These are phyloP conservation scores for Alternaria ventricosa DNA, from an alignment of 2,329 filamentous ascomycete species.

Conservation along the genomic window DNA sequence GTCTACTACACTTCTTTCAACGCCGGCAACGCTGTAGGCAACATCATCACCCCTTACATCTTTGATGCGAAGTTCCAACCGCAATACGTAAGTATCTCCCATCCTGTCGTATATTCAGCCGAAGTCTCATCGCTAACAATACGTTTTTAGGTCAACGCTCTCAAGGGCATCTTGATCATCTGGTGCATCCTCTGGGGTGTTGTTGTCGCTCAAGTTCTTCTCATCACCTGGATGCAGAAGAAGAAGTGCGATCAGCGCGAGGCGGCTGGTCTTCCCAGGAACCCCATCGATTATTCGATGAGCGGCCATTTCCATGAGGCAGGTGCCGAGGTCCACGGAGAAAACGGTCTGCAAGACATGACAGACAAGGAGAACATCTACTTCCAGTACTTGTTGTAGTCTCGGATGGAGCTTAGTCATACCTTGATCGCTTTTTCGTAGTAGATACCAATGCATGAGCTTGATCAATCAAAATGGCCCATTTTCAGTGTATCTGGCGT, in stretches of 20 bases:
- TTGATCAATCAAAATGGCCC: neutral
- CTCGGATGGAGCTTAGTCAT: fast-evolving
- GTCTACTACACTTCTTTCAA: conserved; percentile 70
- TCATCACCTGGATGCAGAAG: conserved; percentile 30
- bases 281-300: conserved; percentile 28
- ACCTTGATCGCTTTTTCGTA: neutral
- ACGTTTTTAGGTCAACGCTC: conserved; percentile 20
- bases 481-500: neutral
- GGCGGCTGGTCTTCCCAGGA: conserved; percentile 25
- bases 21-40: conserved; percentile 66
- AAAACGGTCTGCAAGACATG: conserved; percentile 33
- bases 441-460: neutral
- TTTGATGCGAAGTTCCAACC: conserved; percentile 29
- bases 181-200: conserved; percentile 31
- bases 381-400: conserved; percentile 28
- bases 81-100: conserved; percentile 25
- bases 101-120: neutral
- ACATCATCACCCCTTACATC: conserved; percentile 56
- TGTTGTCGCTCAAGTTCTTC: conserved; percentile 19
- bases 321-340: conserved; percentile 26
- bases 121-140: neutral
- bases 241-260: conserved; percentile 29
- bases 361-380: conserved; percentile 31
- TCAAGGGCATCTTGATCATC: conserved; percentile 29
- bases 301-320: conserved; percentile 22